phyloP scores from a whole-genome alignment of 1,284 basidiomycete genomes.

The Polyporus tsugae region DNA sequence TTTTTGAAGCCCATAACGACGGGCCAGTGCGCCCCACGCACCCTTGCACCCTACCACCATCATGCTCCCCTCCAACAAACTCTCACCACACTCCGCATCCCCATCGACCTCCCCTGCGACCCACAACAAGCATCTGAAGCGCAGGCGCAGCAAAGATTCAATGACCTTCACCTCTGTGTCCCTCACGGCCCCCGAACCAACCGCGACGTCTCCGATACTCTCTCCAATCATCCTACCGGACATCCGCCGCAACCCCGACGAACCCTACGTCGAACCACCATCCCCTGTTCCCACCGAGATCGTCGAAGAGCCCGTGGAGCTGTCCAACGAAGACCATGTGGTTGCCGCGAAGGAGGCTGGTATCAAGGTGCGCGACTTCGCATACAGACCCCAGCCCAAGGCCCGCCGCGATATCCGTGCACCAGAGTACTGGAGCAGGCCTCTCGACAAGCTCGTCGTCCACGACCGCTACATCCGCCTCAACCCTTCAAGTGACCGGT shows the following conservation, averaged over 20 bases:
- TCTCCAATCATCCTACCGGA: conserved; percentile 26
- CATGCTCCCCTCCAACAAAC: not conserved
- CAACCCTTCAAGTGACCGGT: conserved; percentile 39
- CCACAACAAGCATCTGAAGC: conserved; percentile 22
- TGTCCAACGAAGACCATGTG: conserved; percentile 40
- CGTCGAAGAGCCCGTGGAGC: conserved; percentile 33
- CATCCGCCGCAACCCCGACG: conserved; percentile 15
- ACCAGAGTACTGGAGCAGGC: conserved; percentile 36
- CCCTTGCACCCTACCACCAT: not conserved
- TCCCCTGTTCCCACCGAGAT: conserved; percentile 53
- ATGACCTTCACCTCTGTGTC: conserved; percentile 13
- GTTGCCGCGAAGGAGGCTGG: conserved; percentile 45
- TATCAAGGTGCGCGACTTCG: conserved; percentile 63
- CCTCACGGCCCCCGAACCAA: not conserved
- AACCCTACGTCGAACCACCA: conserved; percentile 26
- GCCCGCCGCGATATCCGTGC: conserved; percentile 24
- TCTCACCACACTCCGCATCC: not conserved
- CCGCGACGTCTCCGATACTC: not conserved
- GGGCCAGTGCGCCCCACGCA: not conserved
- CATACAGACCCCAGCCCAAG: conserved; percentile 37
- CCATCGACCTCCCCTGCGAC: not conserved
- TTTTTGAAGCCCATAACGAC: not conserved
- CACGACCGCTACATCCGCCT: conserved; percentile 38
- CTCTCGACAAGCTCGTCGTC: conserved; percentile 32
- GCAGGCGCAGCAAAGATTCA: conserved; percentile 29